Base-by-base conservation (phyloP, 352 stramenopile species). In the Pythium brachiatum region DNA sequence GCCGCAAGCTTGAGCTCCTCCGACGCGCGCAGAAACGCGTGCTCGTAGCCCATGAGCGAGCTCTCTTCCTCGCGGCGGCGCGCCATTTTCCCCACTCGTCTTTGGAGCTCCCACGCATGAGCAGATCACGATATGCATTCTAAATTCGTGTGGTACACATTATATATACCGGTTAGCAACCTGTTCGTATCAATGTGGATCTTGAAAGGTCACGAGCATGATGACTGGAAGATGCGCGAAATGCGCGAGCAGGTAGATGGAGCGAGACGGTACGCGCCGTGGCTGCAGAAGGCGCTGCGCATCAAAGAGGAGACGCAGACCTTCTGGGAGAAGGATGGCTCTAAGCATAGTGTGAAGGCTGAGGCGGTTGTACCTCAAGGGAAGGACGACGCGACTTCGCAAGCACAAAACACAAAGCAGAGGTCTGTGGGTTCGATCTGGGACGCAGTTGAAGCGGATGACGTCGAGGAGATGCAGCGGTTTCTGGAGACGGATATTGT, bases 241-340 rank as follows among this genome's bases (percentile, higher is more conserved):
- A 57, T 32, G 60, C 5, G 13, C 15, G 46, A 31, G 32, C 23
- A 32, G 9, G 32, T 9, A 9, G 25, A 15, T 46, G 55, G 53
- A 12, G 63, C 72, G 20, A 66, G 61, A 57, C 72, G 83, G 25
- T 89, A 90, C 32, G 71, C 79, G 59, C 76, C 76, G 0, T 92
- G 81, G 83, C 66, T 92, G n/a, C 69, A 82, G 3, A 50, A 73
- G 34, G 52, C 55, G 18, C 53, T 68, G 29, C 64, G 69, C 6
- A 67, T 62, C 38, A 67, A 53, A 53, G 41, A 57, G 36, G 58
- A 72, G 18, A 61, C 62, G 1, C 39, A 64, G 15, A 9, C 18
- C 1, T 69, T 61, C 38, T 69, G 62, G 62, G 20, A 27, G 38
- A 26, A 23, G 38, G 53, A 55, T 15, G 41, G 48, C 36, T 6